phyloP scores from a whole-genome alignment of 2,329 filamentous ascomycete species.

The Ascochyta clinopodiicola region DNA sequence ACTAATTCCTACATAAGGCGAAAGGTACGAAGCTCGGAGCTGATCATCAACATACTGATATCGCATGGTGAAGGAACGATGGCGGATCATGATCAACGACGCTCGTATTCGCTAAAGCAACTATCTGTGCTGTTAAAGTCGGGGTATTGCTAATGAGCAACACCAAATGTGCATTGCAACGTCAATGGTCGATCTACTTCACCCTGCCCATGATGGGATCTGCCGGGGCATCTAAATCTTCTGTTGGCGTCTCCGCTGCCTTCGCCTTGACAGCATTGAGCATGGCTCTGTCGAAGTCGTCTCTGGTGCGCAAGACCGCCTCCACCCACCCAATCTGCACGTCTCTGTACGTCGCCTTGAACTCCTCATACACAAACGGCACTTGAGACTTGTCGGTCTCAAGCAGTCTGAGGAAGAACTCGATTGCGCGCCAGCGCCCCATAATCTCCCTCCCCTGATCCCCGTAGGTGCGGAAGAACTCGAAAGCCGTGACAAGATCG shows the following conservation, averaged over 20 bases:
- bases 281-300: slow-evolving; percentile 94
- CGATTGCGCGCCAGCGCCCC: slow-evolving; percentile 89
- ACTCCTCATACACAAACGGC: slow-evolving; percentile 77
- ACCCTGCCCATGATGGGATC: slow-evolving; percentile 97
- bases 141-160: not conserved
- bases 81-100: slow-evolving; percentile 3
- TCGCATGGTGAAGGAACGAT: not conserved
- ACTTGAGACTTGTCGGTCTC: slow-evolving; percentile 74
- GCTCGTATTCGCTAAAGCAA: slow-evolving; percentile 15
- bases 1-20: not conserved
- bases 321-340: slow-evolving; percentile 96
- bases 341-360: slow-evolving; percentile 92
- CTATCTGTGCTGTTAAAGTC: not conserved
- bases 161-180: not conserved
- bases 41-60: not conserved
- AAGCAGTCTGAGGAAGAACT: slow-evolving; percentile 82
- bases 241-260: slow-evolving; percentile 84
- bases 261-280: slow-evolving; percentile 84
- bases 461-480: slow-evolving; percentile 73
- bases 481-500: slow-evolving; percentile 88
- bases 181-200: slow-evolving; percentile 59
- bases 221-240: slow-evolving; percentile 67
- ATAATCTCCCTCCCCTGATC: slow-evolving; percentile 70
- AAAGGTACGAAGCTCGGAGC: not conserved
- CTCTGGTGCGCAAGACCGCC: slow-evolving; percentile 80